Percentiles rank a stretch among this genome's conserved stretches.
These are phyloP conservation scores for Limnomonas spitsbergensis DNA, from an alignment of 139 green algal species.

Conservation along the genomic window DNA sequence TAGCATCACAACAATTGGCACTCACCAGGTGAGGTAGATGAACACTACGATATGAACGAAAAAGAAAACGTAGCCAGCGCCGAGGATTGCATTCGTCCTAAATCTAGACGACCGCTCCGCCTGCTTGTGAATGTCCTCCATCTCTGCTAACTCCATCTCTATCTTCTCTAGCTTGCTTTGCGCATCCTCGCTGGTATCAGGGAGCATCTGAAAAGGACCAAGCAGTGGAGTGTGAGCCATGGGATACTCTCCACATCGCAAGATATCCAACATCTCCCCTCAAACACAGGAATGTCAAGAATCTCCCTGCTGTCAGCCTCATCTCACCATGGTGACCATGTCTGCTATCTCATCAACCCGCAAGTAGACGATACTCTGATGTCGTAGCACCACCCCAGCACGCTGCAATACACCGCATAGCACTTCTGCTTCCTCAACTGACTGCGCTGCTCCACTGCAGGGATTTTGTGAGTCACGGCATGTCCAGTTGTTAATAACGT, in stretches of 20 bases:
- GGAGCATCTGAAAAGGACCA: constrained; percentile 16
- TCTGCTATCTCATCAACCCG: constrained; percentile 4
- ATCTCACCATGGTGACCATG: constrained; percentile 6
- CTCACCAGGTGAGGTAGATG: constrained; percentile 29
- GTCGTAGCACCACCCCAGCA: constrained; percentile 1
- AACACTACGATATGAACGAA: constrained; percentile 25
- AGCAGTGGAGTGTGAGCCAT: no score
- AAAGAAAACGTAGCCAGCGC: constrained; percentile 9
- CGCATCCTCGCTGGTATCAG: not conserved
- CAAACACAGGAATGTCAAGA: no score
- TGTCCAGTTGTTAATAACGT: no score
- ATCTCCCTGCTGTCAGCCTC: no score
- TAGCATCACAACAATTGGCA: not conserved
- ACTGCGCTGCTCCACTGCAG: constrained; percentile 4
- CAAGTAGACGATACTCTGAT: constrained; percentile 1
- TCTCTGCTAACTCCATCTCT: constrained; percentile 17
- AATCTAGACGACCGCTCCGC: not conserved
- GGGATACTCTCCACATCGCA: no score
- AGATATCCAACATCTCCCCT: no score
- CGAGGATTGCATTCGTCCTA: constrained; percentile 8
- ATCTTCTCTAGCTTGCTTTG: constrained; percentile 8
- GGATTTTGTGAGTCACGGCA: no score
- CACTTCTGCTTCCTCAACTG: not conserved
- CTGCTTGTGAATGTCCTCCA: not conserved
- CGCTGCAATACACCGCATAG: not conserved